phyloP scores from a whole-genome alignment of 1,284 basidiomycete species.

The Hypsizygus ulmarius region DNA sequence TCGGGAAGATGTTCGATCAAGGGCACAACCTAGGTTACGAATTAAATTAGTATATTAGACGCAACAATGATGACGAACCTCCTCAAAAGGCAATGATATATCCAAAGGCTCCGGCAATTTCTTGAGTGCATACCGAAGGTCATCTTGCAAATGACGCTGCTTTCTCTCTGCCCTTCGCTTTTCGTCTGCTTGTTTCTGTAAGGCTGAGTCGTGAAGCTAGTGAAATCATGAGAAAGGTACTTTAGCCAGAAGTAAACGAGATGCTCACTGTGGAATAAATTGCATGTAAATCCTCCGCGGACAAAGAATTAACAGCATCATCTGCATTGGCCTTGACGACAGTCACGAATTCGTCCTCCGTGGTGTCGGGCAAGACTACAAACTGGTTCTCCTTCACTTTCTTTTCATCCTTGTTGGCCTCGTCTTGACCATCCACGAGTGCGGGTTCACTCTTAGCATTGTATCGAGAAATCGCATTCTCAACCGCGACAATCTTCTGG shows the following conservation, averaged over 20 bases:
- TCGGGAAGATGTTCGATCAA: constrained; percentile 79
- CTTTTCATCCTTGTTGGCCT: constrained; percentile 32
- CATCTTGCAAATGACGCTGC: constrained; percentile 88
- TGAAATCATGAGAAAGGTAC: constrained; percentile 9
- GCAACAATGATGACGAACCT: constrained; percentile 44
- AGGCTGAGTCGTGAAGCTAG: constrained; percentile 69
- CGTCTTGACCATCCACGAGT: constrained; percentile 15
- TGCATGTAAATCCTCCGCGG: constrained; percentile 53
- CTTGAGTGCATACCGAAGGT: constrained; percentile 93
- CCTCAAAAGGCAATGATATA: constrained; percentile 71
- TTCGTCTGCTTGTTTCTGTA: constrained; percentile 79
- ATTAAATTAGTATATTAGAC: constrained; percentile 9
- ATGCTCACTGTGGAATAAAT: constrained; percentile 67
- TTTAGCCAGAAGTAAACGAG: constrained; percentile 3
- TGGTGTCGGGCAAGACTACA: constrained; percentile 54
- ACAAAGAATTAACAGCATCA: constrained; percentile 45
- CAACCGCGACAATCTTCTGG: constrained; percentile 62
- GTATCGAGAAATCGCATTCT: constrained; percentile 55
- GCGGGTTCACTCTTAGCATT: constrained; percentile 27
- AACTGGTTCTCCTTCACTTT: constrained; percentile 38
- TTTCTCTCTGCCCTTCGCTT: constrained; percentile 78
- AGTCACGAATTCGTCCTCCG: constrained; percentile 56
- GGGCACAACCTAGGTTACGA: constrained; percentile 54
- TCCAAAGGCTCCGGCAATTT: constrained; percentile 83
- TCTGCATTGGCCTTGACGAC: constrained; percentile 56